Percentiles rank a stretch among this genome's conserved stretches.
Conservation (phyloP, 2,329 filamentous ascomycete genomes). For the Epichloe hybrida region DNA sequence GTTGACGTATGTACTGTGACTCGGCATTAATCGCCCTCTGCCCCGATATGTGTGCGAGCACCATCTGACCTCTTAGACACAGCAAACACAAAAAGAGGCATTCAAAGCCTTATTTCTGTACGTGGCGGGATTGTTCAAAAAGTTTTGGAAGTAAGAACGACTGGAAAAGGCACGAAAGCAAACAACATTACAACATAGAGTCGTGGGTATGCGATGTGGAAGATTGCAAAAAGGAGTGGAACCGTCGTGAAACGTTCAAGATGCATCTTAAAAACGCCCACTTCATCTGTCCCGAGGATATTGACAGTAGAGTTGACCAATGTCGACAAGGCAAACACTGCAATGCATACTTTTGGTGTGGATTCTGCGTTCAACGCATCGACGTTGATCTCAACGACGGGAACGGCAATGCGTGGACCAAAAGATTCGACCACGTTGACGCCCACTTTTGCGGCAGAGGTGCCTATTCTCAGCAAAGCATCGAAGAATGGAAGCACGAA, state of each 20-base stretch:
- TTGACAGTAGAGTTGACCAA: conserved; percentile 33
- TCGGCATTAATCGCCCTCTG: neutral
- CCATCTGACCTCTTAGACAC: neutral
- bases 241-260: conserved; percentile 44
- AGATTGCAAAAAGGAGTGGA: conserved; percentile 47
- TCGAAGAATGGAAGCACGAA: conserved; percentile 41
- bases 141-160: conserved; percentile 86
- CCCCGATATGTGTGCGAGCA: neutral
- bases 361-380: conserved; percentile 55
- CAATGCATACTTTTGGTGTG: conserved; percentile 68
- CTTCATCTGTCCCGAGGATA: conserved; percentile 14
- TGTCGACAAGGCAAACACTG: conserved; percentile 52
- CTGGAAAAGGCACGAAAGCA: conserved; percentile 82
- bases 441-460: conserved; percentile 48
- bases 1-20: conserved; percentile 33
- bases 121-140: conserved; percentile 51
- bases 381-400: conserved; percentile 29
- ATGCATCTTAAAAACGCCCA: conserved; percentile 45
- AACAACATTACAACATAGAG: conserved; percentile 60
- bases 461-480: conserved; percentile 23
- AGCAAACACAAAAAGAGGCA: conserved; percentile 83
- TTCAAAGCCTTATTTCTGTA: conserved; percentile 69
- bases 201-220: conserved; percentile 54
- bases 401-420: conserved; percentile 38
- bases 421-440: conserved; percentile 59